Evolutionary conservation across 2,329 filamentous ascomycete species (phyloP).

Genomic region (Alternaria sp.): DNA sequence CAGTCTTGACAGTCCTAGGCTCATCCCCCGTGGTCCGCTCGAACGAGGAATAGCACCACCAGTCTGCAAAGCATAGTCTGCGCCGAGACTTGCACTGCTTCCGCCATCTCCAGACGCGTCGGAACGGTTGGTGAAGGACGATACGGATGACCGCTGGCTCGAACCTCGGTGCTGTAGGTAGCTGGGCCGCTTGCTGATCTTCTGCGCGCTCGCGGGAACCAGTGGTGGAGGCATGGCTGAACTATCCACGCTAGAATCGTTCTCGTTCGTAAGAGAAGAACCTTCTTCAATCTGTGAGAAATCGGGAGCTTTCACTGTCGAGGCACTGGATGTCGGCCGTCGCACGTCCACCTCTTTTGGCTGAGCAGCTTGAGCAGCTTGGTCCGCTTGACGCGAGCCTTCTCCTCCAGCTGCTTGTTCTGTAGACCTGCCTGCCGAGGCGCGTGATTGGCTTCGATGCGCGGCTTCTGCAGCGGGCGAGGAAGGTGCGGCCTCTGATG

Average conservation of each 20-base stretch:
- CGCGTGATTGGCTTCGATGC: constrained; percentile 34
- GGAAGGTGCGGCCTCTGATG: constrained; percentile 47
- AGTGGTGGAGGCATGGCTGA: constrained; percentile 25
- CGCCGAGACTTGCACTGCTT: constrained; percentile 77
- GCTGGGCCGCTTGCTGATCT: constrained; percentile 57
- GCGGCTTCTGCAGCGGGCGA: constrained; percentile 53
- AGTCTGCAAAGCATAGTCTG: constrained; percentile 82
- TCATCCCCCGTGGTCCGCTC: constrained; percentile 50
- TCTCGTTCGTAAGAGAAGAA: constrained; percentile 37
- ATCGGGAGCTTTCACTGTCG: constrained; percentile 48
- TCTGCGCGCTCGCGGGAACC: constrained; percentile 29
- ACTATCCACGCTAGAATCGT: constrained; percentile 40
- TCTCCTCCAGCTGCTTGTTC: constrained; percentile 4
- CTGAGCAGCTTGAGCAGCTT: constrained; percentile 15
- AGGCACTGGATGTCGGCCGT: constrained; percentile 48
- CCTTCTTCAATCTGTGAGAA: constrained; percentile 38
- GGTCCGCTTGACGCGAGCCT: constrained; percentile 1
- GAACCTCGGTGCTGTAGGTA: constrained; percentile 63
- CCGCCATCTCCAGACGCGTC: constrained; percentile 65
- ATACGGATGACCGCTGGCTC: constrained; percentile 64
- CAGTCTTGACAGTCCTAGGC: constrained; percentile 70
- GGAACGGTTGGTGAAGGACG: constrained; percentile 61
- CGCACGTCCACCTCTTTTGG: constrained; percentile 28
- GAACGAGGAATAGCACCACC: constrained; percentile 71
- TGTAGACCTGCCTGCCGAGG: constrained; percentile 6